Evolutionary conservation across 2,329 filamentous ascomycete genomes (phyloP).

Genomic region (Pseudogymnoascus sp.): DNA sequence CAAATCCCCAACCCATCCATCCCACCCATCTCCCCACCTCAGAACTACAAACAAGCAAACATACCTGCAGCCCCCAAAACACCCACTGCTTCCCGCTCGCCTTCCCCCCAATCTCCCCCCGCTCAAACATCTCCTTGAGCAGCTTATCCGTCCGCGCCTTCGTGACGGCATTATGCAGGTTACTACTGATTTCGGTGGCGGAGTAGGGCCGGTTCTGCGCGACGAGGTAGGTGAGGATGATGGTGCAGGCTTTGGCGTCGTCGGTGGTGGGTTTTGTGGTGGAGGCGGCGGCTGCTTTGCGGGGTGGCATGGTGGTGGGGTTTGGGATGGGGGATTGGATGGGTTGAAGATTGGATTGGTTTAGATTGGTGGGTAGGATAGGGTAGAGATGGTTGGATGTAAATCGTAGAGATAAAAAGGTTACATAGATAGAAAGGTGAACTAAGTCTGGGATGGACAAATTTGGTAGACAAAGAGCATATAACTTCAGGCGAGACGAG

Average conservation of each 20-base stretch:
- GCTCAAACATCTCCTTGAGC: conserved; percentile 56
- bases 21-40: not conserved
- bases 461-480: not conserved
- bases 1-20: not conserved
- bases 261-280: conserved; percentile 19
- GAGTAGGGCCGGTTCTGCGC: conserved; percentile 35
- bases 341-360: not conserved
- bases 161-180: conserved; percentile 50
- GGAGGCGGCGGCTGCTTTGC: not conserved
- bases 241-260: conserved; percentile 26
- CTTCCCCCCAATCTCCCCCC: conserved; percentile 49
- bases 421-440: not conserved
- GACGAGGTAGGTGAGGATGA: conserved; percentile 31
- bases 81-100: conserved; percentile 28
- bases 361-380: not conserved
- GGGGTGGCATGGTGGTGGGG: conserved; percentile 10
- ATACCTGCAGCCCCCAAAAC: conserved; percentile 28
- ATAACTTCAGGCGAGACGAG: not conserved
- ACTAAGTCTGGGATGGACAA: not conserved
- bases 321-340: not conserved
- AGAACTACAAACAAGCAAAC: conserved; percentile 7
- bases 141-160: conserved; percentile 51
- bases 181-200: conserved; percentile 49
- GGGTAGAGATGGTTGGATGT: not conserved
- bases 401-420: not conserved